Evolutionary conservation across 1,284 basidiomycete genomes (phyloP).

Genomic region (Sanghuangporus weigelae): DNA sequence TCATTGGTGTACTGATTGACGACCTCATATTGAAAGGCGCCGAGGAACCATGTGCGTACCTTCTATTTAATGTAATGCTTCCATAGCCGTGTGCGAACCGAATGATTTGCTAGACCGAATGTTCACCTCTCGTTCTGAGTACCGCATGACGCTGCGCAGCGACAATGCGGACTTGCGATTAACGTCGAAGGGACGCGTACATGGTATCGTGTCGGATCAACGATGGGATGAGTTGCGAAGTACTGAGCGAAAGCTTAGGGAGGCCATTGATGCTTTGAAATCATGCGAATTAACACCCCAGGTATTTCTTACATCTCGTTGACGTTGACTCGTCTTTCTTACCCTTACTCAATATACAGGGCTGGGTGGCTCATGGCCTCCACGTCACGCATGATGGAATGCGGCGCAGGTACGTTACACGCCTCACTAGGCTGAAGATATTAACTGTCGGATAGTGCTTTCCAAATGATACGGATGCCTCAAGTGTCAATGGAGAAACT

Average conservation of each 20-base stretch:
- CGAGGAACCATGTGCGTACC: constrained; percentile 76
- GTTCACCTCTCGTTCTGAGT: constrained; percentile 90
- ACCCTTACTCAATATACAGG: constrained; percentile 29
- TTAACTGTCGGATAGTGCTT: constrained; percentile 46
- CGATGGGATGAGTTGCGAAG: constrained; percentile 55
- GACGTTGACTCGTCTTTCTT: not conserved
- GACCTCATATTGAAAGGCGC: constrained; percentile 84
- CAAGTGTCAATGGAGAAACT: constrained; percentile 46
- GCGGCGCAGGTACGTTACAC: constrained; percentile 42
- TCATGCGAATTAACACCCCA: constrained; percentile 51
- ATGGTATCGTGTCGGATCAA: constrained; percentile 56
- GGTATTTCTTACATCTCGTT: constrained; percentile 28
- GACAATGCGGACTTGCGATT: constrained; percentile 86
- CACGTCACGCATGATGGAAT: constrained; percentile 55
- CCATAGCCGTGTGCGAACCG: not conserved
- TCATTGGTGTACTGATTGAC: constrained; percentile 86
- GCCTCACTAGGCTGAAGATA: not conserved
- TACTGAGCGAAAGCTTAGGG: constrained; percentile 46
- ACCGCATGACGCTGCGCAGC: constrained; percentile 78
- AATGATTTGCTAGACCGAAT: constrained; percentile 64
- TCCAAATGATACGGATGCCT: constrained; percentile 69
- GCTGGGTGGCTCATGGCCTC: constrained; percentile 56
- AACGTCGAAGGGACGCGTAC: constrained; percentile 58
- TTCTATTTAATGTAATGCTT: not conserved
- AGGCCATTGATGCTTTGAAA: constrained; percentile 48